Evolutionary conservation across 257 asterid species (phyloP).

Genomic region (Solanum okadae): DNA sequence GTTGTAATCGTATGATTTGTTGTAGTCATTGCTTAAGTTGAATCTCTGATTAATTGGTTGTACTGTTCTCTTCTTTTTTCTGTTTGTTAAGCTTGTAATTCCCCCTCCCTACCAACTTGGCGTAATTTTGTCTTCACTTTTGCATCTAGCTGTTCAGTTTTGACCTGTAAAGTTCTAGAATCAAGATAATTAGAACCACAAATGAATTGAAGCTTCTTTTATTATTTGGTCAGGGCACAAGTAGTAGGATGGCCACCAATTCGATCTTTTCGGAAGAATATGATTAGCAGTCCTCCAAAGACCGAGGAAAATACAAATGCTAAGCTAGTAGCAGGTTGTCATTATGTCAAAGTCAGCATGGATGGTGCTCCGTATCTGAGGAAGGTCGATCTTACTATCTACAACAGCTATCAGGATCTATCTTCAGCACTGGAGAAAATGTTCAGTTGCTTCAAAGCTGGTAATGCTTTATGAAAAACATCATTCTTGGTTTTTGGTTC

Average conservation of each 20-base stretch:
- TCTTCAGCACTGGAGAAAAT: constrained; percentile 35
- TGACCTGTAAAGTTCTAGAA: background rate
- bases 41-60: background rate
- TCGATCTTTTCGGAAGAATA: constrained; percentile 72
- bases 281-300: constrained; percentile 31
- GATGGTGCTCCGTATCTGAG: constrained; percentile 44
- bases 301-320: constrained; percentile 15
- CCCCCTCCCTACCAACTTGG: background rate
- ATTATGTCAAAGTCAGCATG: constrained; percentile 41
- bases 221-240: constrained; percentile 53
- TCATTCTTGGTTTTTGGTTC: background rate
- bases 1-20: background rate
- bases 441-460: constrained; percentile 30
- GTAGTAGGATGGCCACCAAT: constrained; percentile 97
- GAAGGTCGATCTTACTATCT: constrained; percentile 34
- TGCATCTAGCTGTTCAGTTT: background rate
- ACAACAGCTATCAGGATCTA: constrained; percentile 22
- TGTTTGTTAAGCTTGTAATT: background rate
- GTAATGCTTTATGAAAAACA: constrained; percentile 2
- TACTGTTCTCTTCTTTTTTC: background rate
- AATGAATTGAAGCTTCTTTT: background rate
- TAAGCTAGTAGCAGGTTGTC: constrained; percentile 24
- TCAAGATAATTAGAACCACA: background rate
- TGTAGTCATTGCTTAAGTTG: background rate
- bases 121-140: background rate